These are phyloP conservation scores for Pseudonectria buxi DNA, from an alignment of 2,329 filamentous ascomycete species.

Conservation along the genomic window DNA sequence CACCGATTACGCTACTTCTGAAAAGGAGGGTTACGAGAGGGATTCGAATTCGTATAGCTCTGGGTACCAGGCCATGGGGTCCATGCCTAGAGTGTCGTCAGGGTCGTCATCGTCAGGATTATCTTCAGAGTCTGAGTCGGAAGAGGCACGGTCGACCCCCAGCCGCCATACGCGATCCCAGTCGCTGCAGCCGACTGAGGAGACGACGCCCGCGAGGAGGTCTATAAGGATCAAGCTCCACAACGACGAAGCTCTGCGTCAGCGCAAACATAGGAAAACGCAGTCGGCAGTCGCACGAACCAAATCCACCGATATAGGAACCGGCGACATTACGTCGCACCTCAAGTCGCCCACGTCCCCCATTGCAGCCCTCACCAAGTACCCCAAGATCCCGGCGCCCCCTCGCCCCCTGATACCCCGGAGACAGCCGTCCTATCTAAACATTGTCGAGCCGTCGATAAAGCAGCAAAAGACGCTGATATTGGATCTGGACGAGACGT, in stretches of 20 bases:
- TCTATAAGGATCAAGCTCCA: slow-evolving; percentile 89
- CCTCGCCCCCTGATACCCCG: slow-evolving; percentile 84
- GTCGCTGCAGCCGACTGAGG: slow-evolving; percentile 53
- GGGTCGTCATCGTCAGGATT: slow-evolving; percentile 54
- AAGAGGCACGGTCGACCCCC: slow-evolving; percentile 31
- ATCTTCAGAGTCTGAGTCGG: slow-evolving; percentile 66
- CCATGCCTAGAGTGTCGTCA: slow-evolving; percentile 22
- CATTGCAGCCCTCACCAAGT: slow-evolving; percentile 70
- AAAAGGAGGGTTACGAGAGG: slow-evolving; percentile 22
- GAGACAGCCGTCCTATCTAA: slow-evolving; percentile 81
- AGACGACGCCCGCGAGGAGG: slow-evolving; percentile 58
- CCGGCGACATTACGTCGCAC: slow-evolving; percentile 60
- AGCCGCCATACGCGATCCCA: slow-evolving; percentile 56
- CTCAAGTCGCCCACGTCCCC: slow-evolving; percentile 93
- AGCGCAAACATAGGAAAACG: slow-evolving; percentile 63
- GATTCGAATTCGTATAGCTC: slow-evolving; percentile 12
- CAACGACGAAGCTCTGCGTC: slow-evolving; percentile 67
- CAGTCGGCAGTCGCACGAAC: slow-evolving; percentile 41
- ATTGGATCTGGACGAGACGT: slow-evolving; percentile 89
- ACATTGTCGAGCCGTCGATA: slow-evolving; percentile 42
- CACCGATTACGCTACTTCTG: slow-evolving; percentile 16
- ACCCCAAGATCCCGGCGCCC: slow-evolving; percentile 82
- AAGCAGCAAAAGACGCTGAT: slow-evolving; percentile 86
- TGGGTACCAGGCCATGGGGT: slow-evolving; percentile 22
- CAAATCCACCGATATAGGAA: slow-evolving; percentile 33